Evolutionary conservation across 1,284 basidiomycete species (phyloP).

Genomic region (Hypsizygus ulmarius): DNA sequence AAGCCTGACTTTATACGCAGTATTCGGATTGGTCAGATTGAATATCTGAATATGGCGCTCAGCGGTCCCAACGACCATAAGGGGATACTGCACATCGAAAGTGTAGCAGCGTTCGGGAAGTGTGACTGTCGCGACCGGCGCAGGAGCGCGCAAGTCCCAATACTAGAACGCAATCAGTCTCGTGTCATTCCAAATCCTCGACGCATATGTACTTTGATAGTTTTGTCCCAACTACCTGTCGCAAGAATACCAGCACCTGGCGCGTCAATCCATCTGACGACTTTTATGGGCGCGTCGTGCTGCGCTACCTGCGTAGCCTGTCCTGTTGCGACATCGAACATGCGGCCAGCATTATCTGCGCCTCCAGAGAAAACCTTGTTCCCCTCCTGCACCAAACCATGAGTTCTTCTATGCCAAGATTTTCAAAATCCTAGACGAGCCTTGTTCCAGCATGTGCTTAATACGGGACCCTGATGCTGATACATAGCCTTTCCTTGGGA

Average conservation of each 20-base stretch:
- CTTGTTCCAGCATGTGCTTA: slow-evolving; percentile 83
- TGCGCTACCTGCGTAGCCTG: slow-evolving; percentile 74
- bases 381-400: slow-evolving; percentile 54
- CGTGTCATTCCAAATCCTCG: background rate
- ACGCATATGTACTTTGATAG: slow-evolving; percentile 63
- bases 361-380: slow-evolving; percentile 83
- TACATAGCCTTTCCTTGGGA: slow-evolving; percentile 82
- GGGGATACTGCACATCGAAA: slow-evolving; percentile 80
- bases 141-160: slow-evolving; percentile 82
- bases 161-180: slow-evolving; percentile 54
- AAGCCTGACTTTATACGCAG: slow-evolving; percentile 64
- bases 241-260: slow-evolving; percentile 69
- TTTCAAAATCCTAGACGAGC: slow-evolving; percentile 29
- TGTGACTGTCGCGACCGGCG: slow-evolving; percentile 73
- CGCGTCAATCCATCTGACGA: slow-evolving; percentile 73
- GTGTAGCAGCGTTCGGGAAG: slow-evolving; percentile 90
- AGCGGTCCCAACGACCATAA: slow-evolving; percentile 95
- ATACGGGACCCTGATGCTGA: slow-evolving; percentile 77
- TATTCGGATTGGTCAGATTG: slow-evolving; percentile 80
- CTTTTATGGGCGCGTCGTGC: slow-evolving; percentile 82
- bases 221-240: slow-evolving; percentile 93
- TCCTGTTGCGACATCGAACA: slow-evolving; percentile 80
- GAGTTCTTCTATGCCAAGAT: slow-evolving; percentile 1
- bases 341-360: slow-evolving; percentile 79
- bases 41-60: slow-evolving; percentile 88